phyloP scores from a whole-genome alignment of 2,329 filamentous ascomycete species.

The Botrytis aclada region DNA sequence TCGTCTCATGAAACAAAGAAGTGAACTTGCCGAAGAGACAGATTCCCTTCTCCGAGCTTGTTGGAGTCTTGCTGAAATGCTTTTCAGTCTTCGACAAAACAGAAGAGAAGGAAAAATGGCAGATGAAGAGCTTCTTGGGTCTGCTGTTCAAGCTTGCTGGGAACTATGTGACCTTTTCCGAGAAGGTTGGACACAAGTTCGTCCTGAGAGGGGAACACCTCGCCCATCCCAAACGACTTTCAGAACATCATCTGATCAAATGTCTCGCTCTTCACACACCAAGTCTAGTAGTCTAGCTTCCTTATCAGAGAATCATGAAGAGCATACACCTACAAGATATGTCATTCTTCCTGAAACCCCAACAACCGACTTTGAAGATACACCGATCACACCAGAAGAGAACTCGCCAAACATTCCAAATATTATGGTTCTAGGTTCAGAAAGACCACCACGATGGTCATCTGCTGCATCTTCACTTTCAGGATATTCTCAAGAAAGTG shows the following conservation, averaged over 20 bases:
- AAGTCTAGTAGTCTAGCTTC: conserved; percentile 47
- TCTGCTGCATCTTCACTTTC: conserved; percentile 69
- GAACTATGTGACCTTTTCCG: conserved; percentile 91
- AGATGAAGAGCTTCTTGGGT: conserved; percentile 81
- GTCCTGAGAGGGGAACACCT: conserved; percentile 82
- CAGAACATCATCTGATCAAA: conserved; percentile 21
- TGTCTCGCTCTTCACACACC: conserved; percentile 35
- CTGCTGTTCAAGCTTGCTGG: conserved; percentile 91
- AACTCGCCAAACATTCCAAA: conserved; percentile 75
- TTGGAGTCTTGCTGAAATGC: conserved; percentile 88
- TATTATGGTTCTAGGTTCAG: conserved; percentile 80
- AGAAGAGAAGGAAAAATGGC: conserved; percentile 67
- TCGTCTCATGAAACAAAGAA: conserved; percentile 91
- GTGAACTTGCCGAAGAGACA: conserved; percentile 73
- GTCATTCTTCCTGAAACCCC: conserved; percentile 70
- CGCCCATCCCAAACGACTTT: conserved; percentile 77
- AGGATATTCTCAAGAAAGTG: conserved; percentile 69
- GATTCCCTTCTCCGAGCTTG: conserved; percentile 82
- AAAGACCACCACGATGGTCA: conserved; percentile 67
- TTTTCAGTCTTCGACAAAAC: conserved; percentile 85
- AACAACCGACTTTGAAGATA: conserved; percentile 93
- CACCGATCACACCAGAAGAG: conserved; percentile 76
- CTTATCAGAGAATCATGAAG: conserved; percentile 46
- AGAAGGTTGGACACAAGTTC: conserved; percentile 85
- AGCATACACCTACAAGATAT: conserved; percentile 24